These are phyloP conservation scores for Fusarium brevicatenulatum DNA, from an alignment of 2,329 filamentous ascomycete genomes.

Conservation along the genomic window DNA sequence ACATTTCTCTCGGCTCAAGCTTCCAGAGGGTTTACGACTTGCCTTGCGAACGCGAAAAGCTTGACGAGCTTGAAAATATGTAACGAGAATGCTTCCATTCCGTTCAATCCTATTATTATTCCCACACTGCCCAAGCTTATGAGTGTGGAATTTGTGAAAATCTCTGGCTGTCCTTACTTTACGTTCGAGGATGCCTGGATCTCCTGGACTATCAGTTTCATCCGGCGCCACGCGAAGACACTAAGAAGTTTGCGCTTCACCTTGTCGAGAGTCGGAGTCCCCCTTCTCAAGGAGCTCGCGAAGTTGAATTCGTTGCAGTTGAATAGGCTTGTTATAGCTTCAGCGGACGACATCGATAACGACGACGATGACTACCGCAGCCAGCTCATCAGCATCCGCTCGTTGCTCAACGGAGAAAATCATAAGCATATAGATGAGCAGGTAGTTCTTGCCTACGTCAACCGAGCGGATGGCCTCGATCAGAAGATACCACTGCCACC, in stretches of 20 bases:
- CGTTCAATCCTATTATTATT: background rate
- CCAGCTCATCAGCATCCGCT: no score
- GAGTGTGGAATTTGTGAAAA: slow-evolving; percentile 1
- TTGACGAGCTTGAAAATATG: slow-evolving; percentile 5
- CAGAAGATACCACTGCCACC: background rate
- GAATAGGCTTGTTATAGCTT: slow-evolving; percentile 1
- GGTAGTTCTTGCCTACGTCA: background rate
- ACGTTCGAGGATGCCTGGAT: no score
- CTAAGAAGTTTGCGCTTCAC: background rate
- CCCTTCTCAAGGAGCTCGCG: background rate
- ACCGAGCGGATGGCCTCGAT: fast-evolving
- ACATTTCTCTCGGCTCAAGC: no score
- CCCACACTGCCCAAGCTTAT: background rate
- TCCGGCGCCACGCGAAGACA: background rate
- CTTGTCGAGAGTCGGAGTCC: no score
- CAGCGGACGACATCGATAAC: background rate
- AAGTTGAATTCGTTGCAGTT: background rate
- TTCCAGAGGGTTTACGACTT: background rate
- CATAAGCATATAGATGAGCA: background rate
- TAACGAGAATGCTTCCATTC: no score
- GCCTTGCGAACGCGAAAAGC: background rate
- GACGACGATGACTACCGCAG: background rate
- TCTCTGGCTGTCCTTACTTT: no score
- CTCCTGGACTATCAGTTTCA: background rate
- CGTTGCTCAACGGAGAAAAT: no score